A percentile compares a stretch with the other conserved stretches of the same genome.
Conservation (phyloP, 1,139 yeast species). For the Zygosaccharomyces sapae region DNA sequence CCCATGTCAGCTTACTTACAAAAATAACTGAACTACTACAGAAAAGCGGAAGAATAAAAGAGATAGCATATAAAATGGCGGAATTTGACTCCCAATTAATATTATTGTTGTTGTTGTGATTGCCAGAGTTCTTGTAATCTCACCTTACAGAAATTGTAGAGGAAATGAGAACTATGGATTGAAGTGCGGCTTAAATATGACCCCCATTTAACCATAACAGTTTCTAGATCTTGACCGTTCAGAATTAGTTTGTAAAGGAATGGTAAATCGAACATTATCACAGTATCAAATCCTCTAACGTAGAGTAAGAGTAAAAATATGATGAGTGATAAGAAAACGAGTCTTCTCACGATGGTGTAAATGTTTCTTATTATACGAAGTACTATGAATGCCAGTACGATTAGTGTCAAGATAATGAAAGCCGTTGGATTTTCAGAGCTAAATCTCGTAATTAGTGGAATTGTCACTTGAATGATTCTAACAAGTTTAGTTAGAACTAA, state of each 20-base stretch:
- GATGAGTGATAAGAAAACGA: slow-evolving; percentile 4
- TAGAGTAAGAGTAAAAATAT: slow-evolving; percentile 12
- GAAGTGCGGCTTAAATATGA: slow-evolving; percentile 16
- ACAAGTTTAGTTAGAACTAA: slow-evolving; percentile 12
- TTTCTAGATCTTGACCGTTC: slow-evolving; percentile 15
- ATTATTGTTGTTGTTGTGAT: neutral
- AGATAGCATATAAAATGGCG: no score
- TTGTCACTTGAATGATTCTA: slow-evolving; percentile 13
- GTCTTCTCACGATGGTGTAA: slow-evolving; percentile 13
- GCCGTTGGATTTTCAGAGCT: slow-evolving; percentile 19
- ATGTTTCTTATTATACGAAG: slow-evolving; percentile 15
- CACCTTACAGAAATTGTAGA: slow-evolving; percentile 5
- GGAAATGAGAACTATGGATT: slow-evolving; percentile 8
- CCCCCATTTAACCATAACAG: slow-evolving; percentile 13
- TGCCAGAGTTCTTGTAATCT: slow-evolving; percentile 2
- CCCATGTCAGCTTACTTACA: no score
- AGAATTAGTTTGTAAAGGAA: slow-evolving; percentile 11
- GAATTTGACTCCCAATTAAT: neutral
- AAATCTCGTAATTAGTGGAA: slow-evolving; percentile 15
- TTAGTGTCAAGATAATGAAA: slow-evolving; percentile 10
- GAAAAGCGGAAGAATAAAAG: no score
- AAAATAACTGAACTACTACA: no score
- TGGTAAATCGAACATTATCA: slow-evolving; percentile 16
- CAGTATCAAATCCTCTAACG: slow-evolving; percentile 17
- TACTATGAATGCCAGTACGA: slow-evolving; percentile 9